Conservation (phyloP, 345 rosid species). For the Ceriops tagal region DNA sequence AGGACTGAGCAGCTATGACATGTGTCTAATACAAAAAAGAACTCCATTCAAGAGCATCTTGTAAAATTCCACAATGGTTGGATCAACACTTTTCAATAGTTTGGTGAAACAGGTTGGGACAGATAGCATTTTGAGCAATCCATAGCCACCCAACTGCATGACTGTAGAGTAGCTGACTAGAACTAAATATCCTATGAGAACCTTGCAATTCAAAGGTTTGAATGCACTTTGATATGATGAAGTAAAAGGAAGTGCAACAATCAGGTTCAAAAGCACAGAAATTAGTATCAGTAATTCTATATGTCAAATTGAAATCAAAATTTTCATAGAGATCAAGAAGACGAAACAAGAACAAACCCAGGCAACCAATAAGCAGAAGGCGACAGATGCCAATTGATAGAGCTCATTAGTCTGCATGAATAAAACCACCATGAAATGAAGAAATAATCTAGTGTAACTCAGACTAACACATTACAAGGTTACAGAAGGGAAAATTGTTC, state of each 20-base stretch:
- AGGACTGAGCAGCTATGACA: too few species aligned
- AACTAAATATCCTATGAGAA: too few species aligned
- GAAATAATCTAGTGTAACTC: conserved; percentile 4
- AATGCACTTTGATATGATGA: neutral
- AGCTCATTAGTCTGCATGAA: conserved; percentile 88
- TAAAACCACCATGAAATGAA: conserved; percentile 19
- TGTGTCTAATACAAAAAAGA: neutral
- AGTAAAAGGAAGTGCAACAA: neutral
- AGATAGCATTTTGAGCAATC: neutral
- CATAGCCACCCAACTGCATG: too few species aligned
- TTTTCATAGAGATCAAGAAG: conserved; percentile 7
- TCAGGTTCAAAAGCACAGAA: neutral
- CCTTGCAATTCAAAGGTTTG: neutral
- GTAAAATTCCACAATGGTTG: too few species aligned
- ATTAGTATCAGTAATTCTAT: neutral
- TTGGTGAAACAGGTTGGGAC: neutral
- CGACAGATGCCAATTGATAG: conserved; percentile 93
- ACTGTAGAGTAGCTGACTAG: too few species aligned
- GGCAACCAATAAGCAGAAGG: conserved; percentile 96
- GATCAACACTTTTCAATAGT: neutral
- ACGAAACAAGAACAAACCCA: conserved; percentile 65
- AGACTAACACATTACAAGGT: neutral
- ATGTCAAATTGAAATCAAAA: conserved; percentile 5
- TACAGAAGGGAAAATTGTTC: neutral
- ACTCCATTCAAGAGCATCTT: neutral